A percentile compares a stretch with the other conserved stretches of the same genome.
phyloP scores from a whole-genome alignment of 1,284 basidiomycete genomes.

The Rhizopogon parksii region DNA sequence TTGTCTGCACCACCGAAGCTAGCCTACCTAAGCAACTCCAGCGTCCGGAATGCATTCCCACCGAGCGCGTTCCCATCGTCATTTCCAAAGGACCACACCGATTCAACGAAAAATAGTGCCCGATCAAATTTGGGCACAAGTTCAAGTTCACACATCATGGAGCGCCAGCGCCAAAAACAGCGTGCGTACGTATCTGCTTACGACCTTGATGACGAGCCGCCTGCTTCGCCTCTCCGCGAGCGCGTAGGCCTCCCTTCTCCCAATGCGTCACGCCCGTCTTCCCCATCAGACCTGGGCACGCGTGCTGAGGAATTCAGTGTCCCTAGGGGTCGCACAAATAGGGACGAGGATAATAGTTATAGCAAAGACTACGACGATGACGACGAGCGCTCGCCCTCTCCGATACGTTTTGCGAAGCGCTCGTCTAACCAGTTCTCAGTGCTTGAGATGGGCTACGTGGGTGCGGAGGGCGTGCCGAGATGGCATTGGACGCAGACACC shows the following conservation, averaged over 20 bases:
- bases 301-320: neutral
- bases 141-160: slow-evolving; percentile 1
- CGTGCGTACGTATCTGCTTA: neutral
- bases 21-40: neutral
- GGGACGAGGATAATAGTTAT: neutral
- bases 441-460: neutral
- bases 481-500: neutral
- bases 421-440: neutral
- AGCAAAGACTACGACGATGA: neutral
- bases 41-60: neutral
- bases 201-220: neutral
- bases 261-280: neutral
- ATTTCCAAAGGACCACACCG: neutral
- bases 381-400: neutral
- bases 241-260: neutral
- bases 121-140: too few species aligned
- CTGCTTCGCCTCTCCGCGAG: neutral
- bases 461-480: neutral
- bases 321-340: neutral
- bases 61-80: neutral
- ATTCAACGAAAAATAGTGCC: too few species aligned
- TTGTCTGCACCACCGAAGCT: neutral
- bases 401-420: neutral
- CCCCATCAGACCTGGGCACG: neutral
- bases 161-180: slow-evolving; percentile 1